A percentile compares a stretch with the other conserved stretches of the same genome.
Evolutionary conservation across 768 basidiomycete genomes (phyloP).

Genomic region (Suillus spraguei): DNA sequence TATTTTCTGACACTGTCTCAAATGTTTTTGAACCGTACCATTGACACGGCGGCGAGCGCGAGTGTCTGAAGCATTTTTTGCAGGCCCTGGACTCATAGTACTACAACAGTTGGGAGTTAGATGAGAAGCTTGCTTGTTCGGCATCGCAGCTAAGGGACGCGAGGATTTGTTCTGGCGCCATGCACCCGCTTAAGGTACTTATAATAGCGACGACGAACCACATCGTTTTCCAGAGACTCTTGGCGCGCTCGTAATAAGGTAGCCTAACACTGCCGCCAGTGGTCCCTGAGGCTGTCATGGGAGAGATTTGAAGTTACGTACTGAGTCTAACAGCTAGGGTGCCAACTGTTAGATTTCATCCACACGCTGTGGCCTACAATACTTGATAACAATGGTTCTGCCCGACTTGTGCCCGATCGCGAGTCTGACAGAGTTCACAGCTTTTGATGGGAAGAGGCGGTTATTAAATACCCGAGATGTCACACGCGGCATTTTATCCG

Average conservation of each 20-base stretch:
- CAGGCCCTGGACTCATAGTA: background rate
- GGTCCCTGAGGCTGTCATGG: background rate
- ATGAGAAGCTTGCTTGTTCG: background rate
- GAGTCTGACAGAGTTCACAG: background rate
- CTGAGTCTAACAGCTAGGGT: too few relatives aligned
- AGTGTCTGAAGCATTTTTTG: background rate
- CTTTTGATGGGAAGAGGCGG: background rate
- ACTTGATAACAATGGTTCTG: background rate
- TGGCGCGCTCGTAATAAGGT: too few relatives aligned
- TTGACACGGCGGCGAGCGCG: background rate
- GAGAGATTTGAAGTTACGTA: background rate
- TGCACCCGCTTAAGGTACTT: conserved; percentile 1
- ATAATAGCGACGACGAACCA: background rate
- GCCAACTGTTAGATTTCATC: background rate
- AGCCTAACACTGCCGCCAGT: background rate
- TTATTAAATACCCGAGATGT: background rate
- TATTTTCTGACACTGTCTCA: background rate
- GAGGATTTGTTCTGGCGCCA: background rate
- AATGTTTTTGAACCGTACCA: background rate
- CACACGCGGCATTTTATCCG: background rate
- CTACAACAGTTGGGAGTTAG: background rate
- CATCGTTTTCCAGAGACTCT: background rate
- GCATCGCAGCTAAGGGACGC: background rate
- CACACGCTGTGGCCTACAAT: background rate
- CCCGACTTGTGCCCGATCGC: background rate